Evolutionary conservation across 2,329 filamentous ascomycete genomes (phyloP), one percentile per base, ranked within the genome.

Genomic region (Colletotrichum sp.): DNA sequence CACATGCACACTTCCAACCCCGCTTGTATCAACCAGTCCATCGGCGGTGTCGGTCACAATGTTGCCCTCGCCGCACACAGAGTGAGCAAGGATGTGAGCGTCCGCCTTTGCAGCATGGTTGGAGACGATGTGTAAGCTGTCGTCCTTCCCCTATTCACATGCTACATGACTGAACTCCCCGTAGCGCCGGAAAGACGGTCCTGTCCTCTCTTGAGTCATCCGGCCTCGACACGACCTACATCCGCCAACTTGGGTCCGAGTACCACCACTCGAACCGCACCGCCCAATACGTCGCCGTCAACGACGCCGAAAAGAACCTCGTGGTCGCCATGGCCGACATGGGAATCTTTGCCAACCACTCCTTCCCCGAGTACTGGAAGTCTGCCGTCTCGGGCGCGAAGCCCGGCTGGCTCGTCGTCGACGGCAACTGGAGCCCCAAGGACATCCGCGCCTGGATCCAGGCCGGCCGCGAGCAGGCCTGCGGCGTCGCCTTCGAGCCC

Each of bases 311-410:
- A 76, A 98, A 96, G 83, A 94, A 96, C 78, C 91, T 99, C 4
- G 90, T 96, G n/a, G 85, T 98, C 78, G 96, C 96, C 62, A 98
- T 98, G 95, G 96, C 96, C 6, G 97, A 99, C 82, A 98, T 99
- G 96, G 91, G 89, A 71, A 96, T 98, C 80, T 91, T 98, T 64
- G 90, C 92, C n/a, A 82, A 85, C 18, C 86, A 90, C 76, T 87
- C 88, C 1, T 89, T 90, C 77, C 84, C 88, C 0, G 83, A 87
- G 10, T 86, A 90, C 78, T 95, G 93, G 93, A 88, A 89, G 66
- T 89, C 91, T 2, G 87, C 91, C 32, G 85, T 95, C 9, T 83
- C 86, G 15, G 84, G 87, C 5, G 87, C 89, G 15, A 89, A 87
- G 79, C 95, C 93, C n/a, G 91, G 91, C 77, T 97, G 95, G 92